Evolutionary conservation across 257 asterid genomes (phyloP), one percentile per base, ranked within the genome.

Genomic region (Solanum bukasovii): DNA sequence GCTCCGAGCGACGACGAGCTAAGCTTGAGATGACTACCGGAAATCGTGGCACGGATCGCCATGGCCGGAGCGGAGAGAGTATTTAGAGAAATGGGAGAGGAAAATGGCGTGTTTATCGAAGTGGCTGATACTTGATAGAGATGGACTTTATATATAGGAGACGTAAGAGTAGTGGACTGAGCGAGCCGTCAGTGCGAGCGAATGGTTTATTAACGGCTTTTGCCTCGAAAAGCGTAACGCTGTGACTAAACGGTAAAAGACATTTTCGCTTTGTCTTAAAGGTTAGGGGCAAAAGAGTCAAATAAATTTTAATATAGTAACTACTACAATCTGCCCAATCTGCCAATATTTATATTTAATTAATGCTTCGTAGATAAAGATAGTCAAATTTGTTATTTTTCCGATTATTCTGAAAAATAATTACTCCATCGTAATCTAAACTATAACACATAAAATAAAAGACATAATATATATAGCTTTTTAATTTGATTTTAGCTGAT

Each of bases 11-110:
- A n/a, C 87, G 88, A 71, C 6, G 23, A 37, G 37, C 90, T 91
- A 89, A 93, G 82, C 12, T 59, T 89, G 13, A 87, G 13, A 10
- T 87, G 40, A 56, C 90, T 85, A 84, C 93, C 91, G n/a, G 93
- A 91, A 34, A 65, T 88, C 74, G 92, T 92, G 83, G 84, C 90
- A 87, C 96, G 93, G 42, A 94, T 63, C 83, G 95, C 95, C 97
- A 94, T 96, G 61, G 73, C n/a, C 4, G 86, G 34, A 72, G 7
- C 74, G 40, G 67, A 73, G 14, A 79, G 49, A 83, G 67, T 8
- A 33, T 42, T 34, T 9, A 65, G 13, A 87, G 87, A 75, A 38
- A 52, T 82, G 37, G 83, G 88, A 52, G 73, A 84, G 23, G 61
- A 78, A 73, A 67, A 34, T 33, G 21, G 79, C 44, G 89, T 25